Percentiles rank a stretch among this genome's conserved stretches.
Conservation (phyloP, 164 flowering plant species). For the Dillenia suffruticosa region DNA sequence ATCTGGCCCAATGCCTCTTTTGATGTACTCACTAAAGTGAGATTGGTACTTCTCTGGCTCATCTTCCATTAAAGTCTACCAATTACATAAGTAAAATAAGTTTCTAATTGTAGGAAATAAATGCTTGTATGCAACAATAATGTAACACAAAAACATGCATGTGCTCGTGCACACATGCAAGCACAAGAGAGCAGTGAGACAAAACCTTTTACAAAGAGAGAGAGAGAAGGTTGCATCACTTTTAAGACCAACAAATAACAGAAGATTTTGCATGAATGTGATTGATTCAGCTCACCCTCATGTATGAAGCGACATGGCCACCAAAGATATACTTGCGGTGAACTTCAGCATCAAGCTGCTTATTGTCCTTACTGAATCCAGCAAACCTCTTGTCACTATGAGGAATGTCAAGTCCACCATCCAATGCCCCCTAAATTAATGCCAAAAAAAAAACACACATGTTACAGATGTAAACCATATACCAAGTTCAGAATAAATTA, state of each 20-base stretch:
- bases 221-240: no score
- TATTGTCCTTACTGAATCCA: slow-evolving; percentile 54
- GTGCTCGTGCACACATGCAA: no score
- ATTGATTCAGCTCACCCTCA: slow-evolving; percentile 39
- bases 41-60: slow-evolving; percentile 41
- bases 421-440: slow-evolving; percentile 64
- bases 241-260: no score
- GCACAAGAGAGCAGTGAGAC: not conserved
- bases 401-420: slow-evolving; percentile 86
- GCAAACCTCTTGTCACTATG: slow-evolving; percentile 89
- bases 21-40: slow-evolving; percentile 33
- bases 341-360: slow-evolving; percentile 75
- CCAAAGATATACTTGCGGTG: slow-evolving; percentile 81
- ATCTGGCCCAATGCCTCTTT: slow-evolving; percentile 29
- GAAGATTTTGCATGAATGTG: no score
- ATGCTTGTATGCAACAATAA: no score
- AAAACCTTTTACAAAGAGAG: not conserved
- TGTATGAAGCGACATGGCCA: slow-evolving; percentile 76
- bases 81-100: not conserved
- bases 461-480: not conserved
- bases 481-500: not conserved
- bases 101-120: no score
- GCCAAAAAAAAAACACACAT: not conserved
- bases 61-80: slow-evolving; percentile 30
- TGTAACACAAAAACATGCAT: no score